Evolutionary conservation across 2,329 filamentous ascomycete genomes (phyloP), one percentile per base, ranked within the genome.

Genomic region (Xylariaceae sp.): DNA sequence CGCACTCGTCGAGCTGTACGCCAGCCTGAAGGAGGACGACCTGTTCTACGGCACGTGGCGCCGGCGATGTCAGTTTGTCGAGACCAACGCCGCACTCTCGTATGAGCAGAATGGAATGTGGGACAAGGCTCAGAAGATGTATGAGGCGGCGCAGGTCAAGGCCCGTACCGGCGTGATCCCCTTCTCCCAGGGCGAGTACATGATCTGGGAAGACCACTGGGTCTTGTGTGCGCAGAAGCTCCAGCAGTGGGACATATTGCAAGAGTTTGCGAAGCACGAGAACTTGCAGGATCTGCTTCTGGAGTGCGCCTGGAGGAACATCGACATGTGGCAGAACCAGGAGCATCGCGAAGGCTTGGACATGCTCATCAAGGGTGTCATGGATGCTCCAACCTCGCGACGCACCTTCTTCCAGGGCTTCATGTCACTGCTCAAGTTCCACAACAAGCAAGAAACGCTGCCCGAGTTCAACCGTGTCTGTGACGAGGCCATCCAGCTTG

Each of bases 191-290:
- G 88, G 83, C 21, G 92, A 99, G 63, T 99, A 99, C 64, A 96
- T 94, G 78, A 76, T 99, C 1, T 99, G 92, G 92, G 92, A 99
- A 64, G 92, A 99, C 58, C 94, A 98, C 54, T 99, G 92, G 92
- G 83, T 98, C 29, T 75, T 96, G 34, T 98, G 92, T 61, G 92
- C 90, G 0, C 88, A 97, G 65, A 98, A 98, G 66, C 73, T 99
- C 31, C 94, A 98, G 61, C 94, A 98, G 59, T 99, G 92, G 92
- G 92, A 99, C 54, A 90, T 99, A 40, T 65, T 99, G 23, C 88
- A 88, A 46, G 94, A 99, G 54, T 97, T 97, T 57, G 89, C 92
- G 3, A 98, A 98, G 64, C 92, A 98, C 55, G 94, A 99, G 60
- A 98, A 98, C 57, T 85, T 96, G 65, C 94, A 96, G 57, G 92